Conservation (phyloP, 2,329 filamentous ascomycete species). For the Aspergillus candidus region DNA sequence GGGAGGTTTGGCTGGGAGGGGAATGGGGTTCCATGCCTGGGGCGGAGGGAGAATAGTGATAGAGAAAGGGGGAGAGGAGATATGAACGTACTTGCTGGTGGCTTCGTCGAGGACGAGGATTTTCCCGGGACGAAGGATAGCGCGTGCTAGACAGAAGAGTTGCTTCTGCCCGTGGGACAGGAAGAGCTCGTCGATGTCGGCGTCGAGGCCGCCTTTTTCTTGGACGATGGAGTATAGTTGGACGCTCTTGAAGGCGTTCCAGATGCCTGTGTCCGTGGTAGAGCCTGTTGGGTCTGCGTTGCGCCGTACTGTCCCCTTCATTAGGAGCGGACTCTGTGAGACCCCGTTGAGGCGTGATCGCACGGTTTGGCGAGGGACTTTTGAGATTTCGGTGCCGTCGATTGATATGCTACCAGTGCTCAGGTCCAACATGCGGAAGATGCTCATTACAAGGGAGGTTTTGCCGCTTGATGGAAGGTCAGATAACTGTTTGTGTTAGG, state of each 20-base stretch:
- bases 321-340: conserved; percentile 40
- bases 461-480: conserved; percentile 32
- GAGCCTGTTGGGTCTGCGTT: conserved; percentile 36
- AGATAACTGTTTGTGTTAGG: not conserved
- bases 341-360: conserved; percentile 39
- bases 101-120: conserved; percentile 43
- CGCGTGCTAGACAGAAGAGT: conserved; percentile 57
- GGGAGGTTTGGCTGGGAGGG: not conserved
- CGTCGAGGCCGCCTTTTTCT: conserved; percentile 36
- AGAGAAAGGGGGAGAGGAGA: conserved; percentile 6
- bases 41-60: conserved; percentile 1
- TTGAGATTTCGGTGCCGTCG: conserved; percentile 39
- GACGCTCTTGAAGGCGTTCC: conserved; percentile 33
- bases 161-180: conserved; percentile 58
- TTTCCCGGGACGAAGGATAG: conserved; percentile 46
- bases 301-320: conserved; percentile 35
- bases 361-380: conserved; percentile 34
- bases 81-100: conserved; percentile 29
- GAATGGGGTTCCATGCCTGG: too few species aligned
- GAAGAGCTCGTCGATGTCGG: conserved; percentile 43
- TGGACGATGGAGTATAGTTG: conserved; percentile 33
- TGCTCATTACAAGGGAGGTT: conserved; percentile 36
- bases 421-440: conserved; percentile 41
- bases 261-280: conserved; percentile 28
- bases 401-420: conserved; percentile 36